Evolutionary conservation across 805 yeast genomes (phyloP), one percentile per base, ranked within the genome.

Genomic region (Nakazawaea pomicola): DNA sequence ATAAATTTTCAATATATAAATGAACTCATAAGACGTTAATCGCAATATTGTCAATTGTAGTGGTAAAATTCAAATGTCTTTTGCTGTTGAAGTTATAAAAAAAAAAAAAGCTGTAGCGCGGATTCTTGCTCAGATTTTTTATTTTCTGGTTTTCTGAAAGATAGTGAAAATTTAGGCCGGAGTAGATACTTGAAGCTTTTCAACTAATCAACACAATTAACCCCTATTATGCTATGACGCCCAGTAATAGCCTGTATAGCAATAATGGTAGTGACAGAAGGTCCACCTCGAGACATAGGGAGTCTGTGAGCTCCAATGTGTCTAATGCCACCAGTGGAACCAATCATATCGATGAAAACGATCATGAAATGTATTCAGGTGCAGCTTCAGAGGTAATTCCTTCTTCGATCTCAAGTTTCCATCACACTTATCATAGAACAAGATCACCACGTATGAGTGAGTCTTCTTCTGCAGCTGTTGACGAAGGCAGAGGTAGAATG

Each of bases 361-460:
- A 65, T 51, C 69, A 76, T 15, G 95, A 84, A 56, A 77, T 82
- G 65, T 84, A 73, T 57, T 78, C 86, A 3, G 95, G 95, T 39
- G 90, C 84, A 1, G 83, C 84, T 1, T 74, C 84, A 2, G 87
- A 81, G 48, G 74, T 78, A 34, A 76, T 84, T 33, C 95, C 95
- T 2, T 78, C 88, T 15, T 82, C 91, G 1, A 80, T 84, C 46
- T 76, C 86, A 0, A 76, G 89, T 3, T 80, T 84, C 54, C 91
- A 84, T 52, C 85, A 81, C 49, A 78, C 78, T 17, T 83, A 78
- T 53, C 78, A 72, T 32, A 67, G 35, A 18, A 10, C 20, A 12
- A 31, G 40, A 19, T 36, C 40, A 16, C 44, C 44, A 27, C n/a
- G 44, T n/a, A 19, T 41, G 23, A 41, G 44, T 28, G 33, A 41